phyloP scores from a whole-genome alignment of 345 rosid genomes.

The Cochlearia excelsa region DNA sequence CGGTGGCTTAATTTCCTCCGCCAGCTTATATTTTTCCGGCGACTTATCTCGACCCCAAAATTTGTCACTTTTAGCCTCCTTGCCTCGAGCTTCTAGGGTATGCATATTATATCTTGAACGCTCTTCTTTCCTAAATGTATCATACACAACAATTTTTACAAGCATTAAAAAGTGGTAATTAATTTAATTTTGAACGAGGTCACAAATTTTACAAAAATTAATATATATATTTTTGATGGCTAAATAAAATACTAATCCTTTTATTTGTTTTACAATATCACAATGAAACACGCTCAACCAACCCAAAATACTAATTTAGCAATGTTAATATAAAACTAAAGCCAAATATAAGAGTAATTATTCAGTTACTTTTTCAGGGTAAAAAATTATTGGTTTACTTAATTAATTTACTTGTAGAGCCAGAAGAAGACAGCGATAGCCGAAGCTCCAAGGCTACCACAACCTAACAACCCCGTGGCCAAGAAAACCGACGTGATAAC shows the following conservation, averaged over 20 bases:
- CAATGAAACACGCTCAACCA: too few species aligned
- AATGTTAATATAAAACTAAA: background rate
- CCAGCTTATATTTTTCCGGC: background rate
- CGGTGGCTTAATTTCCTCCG: background rate
- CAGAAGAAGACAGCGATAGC: constrained; percentile 64
- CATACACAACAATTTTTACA: background rate
- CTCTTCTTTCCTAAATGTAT: constrained; percentile 15
- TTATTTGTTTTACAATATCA: too few species aligned
- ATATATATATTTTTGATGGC: too few species aligned
- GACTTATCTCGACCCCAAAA: background rate
- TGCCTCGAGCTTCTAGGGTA: background rate
- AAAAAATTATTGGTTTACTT: constrained; percentile 13
- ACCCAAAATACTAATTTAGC: too few species aligned
- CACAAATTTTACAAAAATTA: too few species aligned
- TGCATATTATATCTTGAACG: constrained; percentile 2
- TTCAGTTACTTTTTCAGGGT: background rate
- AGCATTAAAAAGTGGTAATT: too few species aligned
- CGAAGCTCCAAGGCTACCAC: constrained; percentile 67
- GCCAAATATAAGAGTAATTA: background rate
- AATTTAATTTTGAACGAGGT: too few species aligned
- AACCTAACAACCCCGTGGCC: constrained; percentile 56
- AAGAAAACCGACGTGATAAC: constrained; percentile 47
- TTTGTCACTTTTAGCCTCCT: background rate
- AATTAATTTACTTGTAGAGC: constrained; percentile 54
- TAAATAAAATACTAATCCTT: too few species aligned